phyloP scores from a whole-genome alignment of 345 rosid species.

The Cardiospermum halicacabum region DNA sequence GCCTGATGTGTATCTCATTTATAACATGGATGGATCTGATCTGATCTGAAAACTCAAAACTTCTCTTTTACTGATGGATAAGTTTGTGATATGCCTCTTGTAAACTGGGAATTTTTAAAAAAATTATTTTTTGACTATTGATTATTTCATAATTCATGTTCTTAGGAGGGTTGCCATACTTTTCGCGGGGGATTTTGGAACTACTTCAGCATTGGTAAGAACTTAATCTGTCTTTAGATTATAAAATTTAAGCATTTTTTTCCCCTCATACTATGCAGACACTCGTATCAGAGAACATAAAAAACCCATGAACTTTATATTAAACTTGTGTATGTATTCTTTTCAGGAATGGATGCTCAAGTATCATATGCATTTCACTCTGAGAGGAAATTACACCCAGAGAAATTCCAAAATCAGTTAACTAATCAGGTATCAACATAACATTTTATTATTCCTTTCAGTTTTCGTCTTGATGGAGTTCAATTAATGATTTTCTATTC shows the following conservation, averaged over 20 bases:
- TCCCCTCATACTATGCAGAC: background rate
- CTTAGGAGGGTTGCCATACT: slow-evolving; percentile 60
- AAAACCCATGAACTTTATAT: too few relatives aligned
- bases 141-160: slow-evolving; percentile 13
- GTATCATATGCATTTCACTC: slow-evolving; percentile 71
- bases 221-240: background rate
- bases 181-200: slow-evolving; percentile 88
- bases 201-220: slow-evolving; percentile 79
- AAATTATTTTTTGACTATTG: slow-evolving; percentile 4
- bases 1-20: background rate
- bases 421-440: slow-evolving; percentile 45
- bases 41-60: background rate
- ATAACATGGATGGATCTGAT: background rate
- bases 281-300: too few relatives aligned
- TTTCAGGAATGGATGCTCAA: slow-evolving; percentile 76
- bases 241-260: background rate
- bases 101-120: background rate
- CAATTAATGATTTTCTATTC: background rate
- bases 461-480: background rate
- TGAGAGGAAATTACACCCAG: slow-evolving; percentile 61
- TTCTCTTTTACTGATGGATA: slow-evolving; percentile 1
- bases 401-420: slow-evolving; percentile 62
- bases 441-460: background rate
- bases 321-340: slow-evolving; percentile 8
- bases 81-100: slow-evolving; percentile 6